These are phyloP conservation scores for Vitis hybrid DNA, from an alignment of 177 flowering plant species.

Conservation along the genomic window DNA sequence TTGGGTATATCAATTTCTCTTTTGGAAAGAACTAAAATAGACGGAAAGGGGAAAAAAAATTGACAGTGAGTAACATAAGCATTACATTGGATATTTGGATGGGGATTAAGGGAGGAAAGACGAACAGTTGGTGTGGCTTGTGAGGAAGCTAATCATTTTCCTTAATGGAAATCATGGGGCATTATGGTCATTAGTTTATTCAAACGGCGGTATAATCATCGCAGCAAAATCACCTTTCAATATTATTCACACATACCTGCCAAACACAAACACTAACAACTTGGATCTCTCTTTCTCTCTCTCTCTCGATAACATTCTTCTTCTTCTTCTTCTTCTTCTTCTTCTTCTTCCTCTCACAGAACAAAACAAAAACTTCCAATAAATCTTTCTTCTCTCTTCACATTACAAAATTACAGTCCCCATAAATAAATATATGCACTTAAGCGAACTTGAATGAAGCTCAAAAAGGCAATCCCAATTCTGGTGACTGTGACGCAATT, in stretches of 20 bases:
- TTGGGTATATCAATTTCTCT: too few relatives aligned
- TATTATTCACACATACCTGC: not conserved
- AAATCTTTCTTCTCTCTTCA: conserved; percentile 4
- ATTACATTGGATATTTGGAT: not conserved
- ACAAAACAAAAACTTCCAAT: not conserved
- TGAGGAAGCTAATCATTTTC: not conserved
- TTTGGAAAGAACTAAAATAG: too few relatives aligned
- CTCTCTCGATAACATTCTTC: not conserved
- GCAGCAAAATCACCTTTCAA: not conserved
- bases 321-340: not conserved
- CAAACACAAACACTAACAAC: conserved; percentile 4
- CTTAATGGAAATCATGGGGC: not conserved
- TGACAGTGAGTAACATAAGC: not conserved
- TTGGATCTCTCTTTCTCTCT: conserved; percentile 7
- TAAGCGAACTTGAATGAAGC: not conserved
- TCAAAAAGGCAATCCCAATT: not conserved
- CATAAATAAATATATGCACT: not conserved
- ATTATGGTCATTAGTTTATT: not conserved
- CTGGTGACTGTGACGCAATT: not conserved
- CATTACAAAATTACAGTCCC: conserved; percentile 1
- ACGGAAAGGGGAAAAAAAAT: not conserved
- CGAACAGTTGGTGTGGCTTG: not conserved
- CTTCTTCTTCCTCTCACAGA: not conserved
- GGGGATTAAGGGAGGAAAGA: not conserved
- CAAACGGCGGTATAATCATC: not conserved